Conservation (phyloP, 495 filamentous ascomycete species). For the Bombardia bombarda region DNA sequence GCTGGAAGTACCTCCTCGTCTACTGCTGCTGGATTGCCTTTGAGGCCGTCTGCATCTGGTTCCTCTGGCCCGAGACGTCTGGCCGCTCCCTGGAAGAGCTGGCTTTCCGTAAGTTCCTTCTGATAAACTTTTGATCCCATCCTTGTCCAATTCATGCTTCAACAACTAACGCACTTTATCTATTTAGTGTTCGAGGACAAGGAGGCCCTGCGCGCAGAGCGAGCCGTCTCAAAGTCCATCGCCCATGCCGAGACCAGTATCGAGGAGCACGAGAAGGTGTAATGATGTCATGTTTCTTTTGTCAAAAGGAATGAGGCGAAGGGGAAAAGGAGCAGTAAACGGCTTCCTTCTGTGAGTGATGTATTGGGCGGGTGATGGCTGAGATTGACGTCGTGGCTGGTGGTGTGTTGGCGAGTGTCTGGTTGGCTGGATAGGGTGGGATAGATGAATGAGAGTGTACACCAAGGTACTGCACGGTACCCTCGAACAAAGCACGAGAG, state of each 20-base stretch:
- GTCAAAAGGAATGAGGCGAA: too few species aligned
- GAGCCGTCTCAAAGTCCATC: constrained; percentile 9
- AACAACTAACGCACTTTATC: too few species aligned
- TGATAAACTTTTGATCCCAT: not conserved
- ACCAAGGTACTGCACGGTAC: too few species aligned
- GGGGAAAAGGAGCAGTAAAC: too few species aligned
- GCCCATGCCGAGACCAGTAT: not conserved
- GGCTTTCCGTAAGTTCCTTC: constrained; percentile 46
- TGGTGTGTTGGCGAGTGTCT: too few species aligned
- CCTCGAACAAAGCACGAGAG: too few species aligned
- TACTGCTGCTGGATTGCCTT: constrained; percentile 51
- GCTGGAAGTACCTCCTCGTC: constrained; percentile 50
- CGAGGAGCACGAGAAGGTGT: constrained; percentile 7
- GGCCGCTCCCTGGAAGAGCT: constrained; percentile 57
- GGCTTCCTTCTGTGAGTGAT: too few species aligned
- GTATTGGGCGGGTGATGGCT: too few species aligned
- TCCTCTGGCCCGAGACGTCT: constrained; percentile 57
- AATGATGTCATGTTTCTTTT: not conserved
- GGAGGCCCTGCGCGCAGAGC: constrained; percentile 9
- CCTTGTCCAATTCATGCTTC: too few species aligned
- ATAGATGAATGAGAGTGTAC: too few species aligned
- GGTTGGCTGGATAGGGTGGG: too few species aligned
- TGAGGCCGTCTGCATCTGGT: constrained; percentile 50
- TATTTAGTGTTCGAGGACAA: constrained; percentile 18
- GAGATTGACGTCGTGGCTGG: too few species aligned